Conservation (phyloP, 257 asterid genomes). For the Lavandula angustifolia region DNA sequence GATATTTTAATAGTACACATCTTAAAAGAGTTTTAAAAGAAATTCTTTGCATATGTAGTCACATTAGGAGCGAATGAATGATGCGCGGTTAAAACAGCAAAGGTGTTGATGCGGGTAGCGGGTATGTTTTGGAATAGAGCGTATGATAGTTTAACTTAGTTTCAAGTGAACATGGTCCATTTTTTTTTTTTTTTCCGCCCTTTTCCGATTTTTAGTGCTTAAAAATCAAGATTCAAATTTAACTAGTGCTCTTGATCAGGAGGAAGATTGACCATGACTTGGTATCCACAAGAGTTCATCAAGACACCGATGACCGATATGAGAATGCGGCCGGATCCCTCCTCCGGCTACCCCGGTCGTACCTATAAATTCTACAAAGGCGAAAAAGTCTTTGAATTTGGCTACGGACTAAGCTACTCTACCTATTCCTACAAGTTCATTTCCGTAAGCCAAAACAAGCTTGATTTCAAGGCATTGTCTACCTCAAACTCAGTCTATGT, state of each 20-base stretch:
- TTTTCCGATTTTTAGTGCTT: not conserved
- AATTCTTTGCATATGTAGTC: no score
- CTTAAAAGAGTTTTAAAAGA: no score
- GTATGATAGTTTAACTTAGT: no score
- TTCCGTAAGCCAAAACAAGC: slow-evolving; percentile 37
- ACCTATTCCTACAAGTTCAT: slow-evolving; percentile 53
- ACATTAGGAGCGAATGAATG: no score
- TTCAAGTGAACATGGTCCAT: no score
- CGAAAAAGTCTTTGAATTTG: slow-evolving; percentile 59
- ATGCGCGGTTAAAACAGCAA: no score
- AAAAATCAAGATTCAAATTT: not conserved
- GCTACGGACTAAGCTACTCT: slow-evolving; percentile 78
- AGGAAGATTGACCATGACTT: slow-evolving; percentile 70
- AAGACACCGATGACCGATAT: slow-evolving; percentile 71
- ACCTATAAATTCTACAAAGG: slow-evolving; percentile 74
- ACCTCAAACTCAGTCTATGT: not conserved
- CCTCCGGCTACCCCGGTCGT: slow-evolving; percentile 72
- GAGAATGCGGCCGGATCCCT: slow-evolving; percentile 66
- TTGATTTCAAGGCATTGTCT: slow-evolving; percentile 34
- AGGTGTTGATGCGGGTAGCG: no score
- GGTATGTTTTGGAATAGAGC: no score
- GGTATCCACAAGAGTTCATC: slow-evolving; percentile 72
- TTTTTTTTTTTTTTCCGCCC: no score
- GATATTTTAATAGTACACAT: no score
- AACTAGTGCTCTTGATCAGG: slow-evolving; percentile 39